These are phyloP conservation scores for Cicer arietinum DNA, from an alignment of 306 rosid species.

Conservation along the genomic window DNA sequence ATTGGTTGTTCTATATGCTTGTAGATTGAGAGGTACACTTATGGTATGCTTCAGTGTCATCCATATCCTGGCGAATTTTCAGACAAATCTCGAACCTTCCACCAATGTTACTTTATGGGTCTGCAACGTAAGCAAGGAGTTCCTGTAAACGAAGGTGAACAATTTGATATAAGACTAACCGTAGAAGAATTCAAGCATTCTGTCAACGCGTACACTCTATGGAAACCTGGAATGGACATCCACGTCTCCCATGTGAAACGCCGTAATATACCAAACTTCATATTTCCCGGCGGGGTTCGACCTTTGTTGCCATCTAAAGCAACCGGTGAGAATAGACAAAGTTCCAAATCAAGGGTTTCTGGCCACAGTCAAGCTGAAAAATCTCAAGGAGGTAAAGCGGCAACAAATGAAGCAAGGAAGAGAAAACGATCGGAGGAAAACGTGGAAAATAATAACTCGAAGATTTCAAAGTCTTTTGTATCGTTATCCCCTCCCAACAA, in stretches of 20 bases:
- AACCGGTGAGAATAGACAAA: conserved; percentile 64
- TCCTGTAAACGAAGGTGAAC: conserved; percentile 70
- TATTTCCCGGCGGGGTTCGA: conserved; percentile 83
- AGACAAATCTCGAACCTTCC: conserved; percentile 74
- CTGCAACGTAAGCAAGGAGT: conserved; percentile 88
- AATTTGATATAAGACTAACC: conserved; percentile 79
- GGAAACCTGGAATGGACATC: conserved; percentile 87
- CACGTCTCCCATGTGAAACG: conserved; percentile 80
- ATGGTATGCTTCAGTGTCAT: conserved; percentile 87
- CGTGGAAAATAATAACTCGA: conserved; percentile 51
- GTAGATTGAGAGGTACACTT: conserved; percentile 85
- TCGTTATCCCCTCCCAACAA: conserved; percentile 41
- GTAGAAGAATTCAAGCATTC: conserved; percentile 77
- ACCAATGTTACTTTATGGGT: conserved; percentile 90
- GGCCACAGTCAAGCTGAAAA: conserved; percentile 57
- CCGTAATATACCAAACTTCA: conserved; percentile 72
- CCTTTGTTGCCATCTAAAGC: conserved; percentile 62
- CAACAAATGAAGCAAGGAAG: conserved; percentile 60
- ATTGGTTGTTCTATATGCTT: conserved; percentile 38
- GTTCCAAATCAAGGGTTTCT: conserved; percentile 65
- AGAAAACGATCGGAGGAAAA: conserved; percentile 68
- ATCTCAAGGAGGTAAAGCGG: conserved; percentile 51
- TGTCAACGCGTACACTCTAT: conserved; percentile 60
- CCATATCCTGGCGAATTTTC: conserved; percentile 95
- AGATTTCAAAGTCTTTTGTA: conserved; percentile 50